Evolutionary conservation across 2,329 filamentous ascomycete genomes (phyloP).

Genomic region (Aspergillus japonicus): DNA sequence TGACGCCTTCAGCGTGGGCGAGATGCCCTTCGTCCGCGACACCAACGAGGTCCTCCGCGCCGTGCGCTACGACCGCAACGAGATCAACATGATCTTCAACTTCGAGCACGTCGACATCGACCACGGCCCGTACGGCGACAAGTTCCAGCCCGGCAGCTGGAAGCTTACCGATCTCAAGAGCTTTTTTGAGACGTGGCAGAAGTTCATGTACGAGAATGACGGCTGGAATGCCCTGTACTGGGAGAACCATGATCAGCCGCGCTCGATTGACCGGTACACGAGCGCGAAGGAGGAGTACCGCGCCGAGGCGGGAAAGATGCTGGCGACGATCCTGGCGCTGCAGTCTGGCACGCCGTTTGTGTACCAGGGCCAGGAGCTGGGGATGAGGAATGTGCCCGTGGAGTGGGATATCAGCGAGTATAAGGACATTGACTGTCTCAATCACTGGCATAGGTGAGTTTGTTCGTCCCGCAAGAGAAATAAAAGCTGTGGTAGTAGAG

Average conservation of each 20-base stretch:
- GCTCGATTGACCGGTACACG: constrained; percentile 58
- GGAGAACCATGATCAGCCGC: constrained; percentile 66
- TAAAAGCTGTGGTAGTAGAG: background rate
- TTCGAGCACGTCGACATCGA: constrained; percentile 68
- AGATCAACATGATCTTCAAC: constrained; percentile 72
- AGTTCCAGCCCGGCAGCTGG: constrained; percentile 51
- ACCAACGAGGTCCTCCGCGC: constrained; percentile 52
- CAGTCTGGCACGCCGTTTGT: constrained; percentile 64
- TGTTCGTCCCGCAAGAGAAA: no score
- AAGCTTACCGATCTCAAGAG: constrained; percentile 53
- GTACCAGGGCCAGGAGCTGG: constrained; percentile 70
- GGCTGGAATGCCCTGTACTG: constrained; percentile 67
- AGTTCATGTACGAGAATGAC: constrained; percentile 57
- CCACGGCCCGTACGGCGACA: constrained; percentile 47
- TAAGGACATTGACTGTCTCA: constrained; percentile 63
- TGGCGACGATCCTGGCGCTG: constrained; percentile 57
- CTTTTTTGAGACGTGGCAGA: constrained; percentile 59
- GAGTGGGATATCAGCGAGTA: constrained; percentile 65
- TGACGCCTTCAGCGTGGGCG: constrained; percentile 59
- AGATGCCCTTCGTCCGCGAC: constrained; percentile 56
- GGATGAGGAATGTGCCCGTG: constrained; percentile 63
- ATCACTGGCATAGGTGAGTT: constrained; percentile 52
- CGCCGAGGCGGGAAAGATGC: constrained; percentile 56
- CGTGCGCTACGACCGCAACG: constrained; percentile 57
- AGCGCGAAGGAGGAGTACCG: constrained; percentile 53